phyloP scores from a whole-genome alignment of 257 asterid genomes.

The Petunia axillaris region DNA sequence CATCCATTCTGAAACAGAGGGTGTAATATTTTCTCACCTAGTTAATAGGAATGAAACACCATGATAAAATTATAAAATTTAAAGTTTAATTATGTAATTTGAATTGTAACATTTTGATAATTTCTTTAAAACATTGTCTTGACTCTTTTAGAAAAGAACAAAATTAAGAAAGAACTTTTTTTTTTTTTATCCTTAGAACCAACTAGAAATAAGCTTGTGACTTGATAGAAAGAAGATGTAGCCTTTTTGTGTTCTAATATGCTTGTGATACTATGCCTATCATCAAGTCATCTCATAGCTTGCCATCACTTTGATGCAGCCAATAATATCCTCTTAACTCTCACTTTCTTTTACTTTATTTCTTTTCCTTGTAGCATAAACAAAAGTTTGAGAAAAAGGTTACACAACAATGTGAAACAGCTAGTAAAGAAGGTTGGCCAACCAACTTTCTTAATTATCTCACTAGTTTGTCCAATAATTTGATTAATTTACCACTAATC shows the following conservation, averaged over 20 bases:
- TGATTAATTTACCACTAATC: slow-evolving; percentile 8
- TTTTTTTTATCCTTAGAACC: too few species aligned
- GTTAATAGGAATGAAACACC: too few species aligned
- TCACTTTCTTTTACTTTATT: slow-evolving; percentile 2
- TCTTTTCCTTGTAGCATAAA: background rate
- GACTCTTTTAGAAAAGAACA: too few species aligned
- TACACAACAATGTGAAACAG: slow-evolving; percentile 22
- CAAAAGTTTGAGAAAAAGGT: slow-evolving; percentile 16
- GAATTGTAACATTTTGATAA: too few species aligned
- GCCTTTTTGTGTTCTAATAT: background rate
- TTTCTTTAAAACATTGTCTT: too few species aligned
- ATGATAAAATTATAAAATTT: too few species aligned
- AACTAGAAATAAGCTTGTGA: too few species aligned
- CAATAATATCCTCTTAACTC: background rate
- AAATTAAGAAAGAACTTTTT: too few species aligned
- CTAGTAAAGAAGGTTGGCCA: slow-evolving; percentile 20
- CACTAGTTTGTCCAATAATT: slow-evolving; percentile 7
- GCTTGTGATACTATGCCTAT: background rate
- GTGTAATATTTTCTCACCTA: too few species aligned
- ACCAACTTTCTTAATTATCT: slow-evolving; percentile 6
- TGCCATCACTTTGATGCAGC: slow-evolving; percentile 15
- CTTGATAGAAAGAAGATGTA: too few species aligned
- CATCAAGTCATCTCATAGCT: slow-evolving; percentile 17
- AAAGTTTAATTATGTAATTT: too few species aligned
- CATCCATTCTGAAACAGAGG: too few species aligned